Evolutionary conservation across 805 yeast genomes (phyloP).

Genomic region (Metschnikowia continentalis): DNA sequence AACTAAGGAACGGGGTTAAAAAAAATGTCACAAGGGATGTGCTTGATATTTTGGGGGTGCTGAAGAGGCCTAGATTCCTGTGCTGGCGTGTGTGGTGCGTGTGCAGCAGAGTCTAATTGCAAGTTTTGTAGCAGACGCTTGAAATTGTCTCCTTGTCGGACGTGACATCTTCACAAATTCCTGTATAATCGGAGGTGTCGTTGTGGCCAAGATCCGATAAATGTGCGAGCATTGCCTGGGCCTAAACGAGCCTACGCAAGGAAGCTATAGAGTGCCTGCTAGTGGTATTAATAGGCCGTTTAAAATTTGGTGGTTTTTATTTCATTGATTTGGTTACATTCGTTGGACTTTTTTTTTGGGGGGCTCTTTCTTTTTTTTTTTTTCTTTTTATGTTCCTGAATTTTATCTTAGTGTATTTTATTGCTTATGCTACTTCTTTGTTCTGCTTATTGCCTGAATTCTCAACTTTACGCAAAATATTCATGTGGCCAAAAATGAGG

Average conservation of each 20-base stretch:
- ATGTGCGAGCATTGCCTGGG: constrained; percentile 1
- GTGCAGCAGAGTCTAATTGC: background rate
- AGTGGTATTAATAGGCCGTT: too few relatives aligned
- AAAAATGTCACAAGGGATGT: background rate
- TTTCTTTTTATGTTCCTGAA: too few relatives aligned
- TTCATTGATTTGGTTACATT: too few relatives aligned
- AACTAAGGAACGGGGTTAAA: background rate
- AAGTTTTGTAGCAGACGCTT: background rate
- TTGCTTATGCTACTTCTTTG: too few relatives aligned
- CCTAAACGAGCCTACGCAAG: background rate
- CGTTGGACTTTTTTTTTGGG: too few relatives aligned
- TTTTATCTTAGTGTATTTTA: too few relatives aligned
- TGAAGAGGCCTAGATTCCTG: background rate
- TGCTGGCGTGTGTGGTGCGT: background rate
- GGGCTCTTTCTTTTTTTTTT: too few relatives aligned
- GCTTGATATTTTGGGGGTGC: background rate
- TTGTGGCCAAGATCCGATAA: background rate
- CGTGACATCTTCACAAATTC: constrained; percentile 13
- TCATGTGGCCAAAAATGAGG: too few relatives aligned
- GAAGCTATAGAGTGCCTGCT: too few relatives aligned
- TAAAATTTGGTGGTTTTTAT: too few relatives aligned
- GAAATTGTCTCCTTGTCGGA: constrained; percentile 5
- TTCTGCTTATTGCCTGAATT: too few relatives aligned
- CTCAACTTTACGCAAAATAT: too few relatives aligned
- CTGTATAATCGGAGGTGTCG: constrained; percentile 5